phyloP scores from a whole-genome alignment of 2,329 filamentous ascomycete species.

The Aspergillus glaucus region DNA sequence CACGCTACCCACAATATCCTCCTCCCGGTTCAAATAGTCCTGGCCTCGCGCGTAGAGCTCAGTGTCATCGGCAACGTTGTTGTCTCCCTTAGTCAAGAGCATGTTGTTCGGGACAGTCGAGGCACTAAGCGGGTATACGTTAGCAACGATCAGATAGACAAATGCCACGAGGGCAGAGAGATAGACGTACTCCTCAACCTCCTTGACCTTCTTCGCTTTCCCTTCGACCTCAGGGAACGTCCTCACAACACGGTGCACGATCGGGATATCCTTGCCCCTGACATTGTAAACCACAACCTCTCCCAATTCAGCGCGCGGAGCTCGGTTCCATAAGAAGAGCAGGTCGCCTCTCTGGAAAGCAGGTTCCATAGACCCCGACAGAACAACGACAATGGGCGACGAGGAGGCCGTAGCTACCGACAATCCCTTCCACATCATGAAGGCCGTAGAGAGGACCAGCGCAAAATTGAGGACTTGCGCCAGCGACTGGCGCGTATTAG shows the following conservation, averaged over 20 bases:
- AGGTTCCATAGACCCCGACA: conserved; percentile 63
- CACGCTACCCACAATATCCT: conserved; percentile 90
- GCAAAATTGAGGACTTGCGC: conserved; percentile 84
- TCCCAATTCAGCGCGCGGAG: conserved; percentile 58
- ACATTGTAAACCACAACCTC: conserved; percentile 80
- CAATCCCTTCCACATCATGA: conserved; percentile 93
- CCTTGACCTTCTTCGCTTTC: conserved; percentile 30
- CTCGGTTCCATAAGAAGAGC: conserved; percentile 58
- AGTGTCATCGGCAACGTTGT: conserved; percentile 89
- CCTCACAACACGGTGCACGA: conserved; percentile 87
- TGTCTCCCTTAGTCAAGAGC: conserved; percentile 94
- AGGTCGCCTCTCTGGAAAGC: conserved; percentile 61
- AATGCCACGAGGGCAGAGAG: background rate
- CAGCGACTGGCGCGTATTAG: conserved; percentile 72
- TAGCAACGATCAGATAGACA: background rate
- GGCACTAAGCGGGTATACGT: background rate
- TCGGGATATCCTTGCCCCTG: conserved; percentile 89
- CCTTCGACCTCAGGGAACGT: conserved; percentile 47
- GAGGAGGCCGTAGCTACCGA: conserved; percentile 70
- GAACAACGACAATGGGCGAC: conserved; percentile 61
- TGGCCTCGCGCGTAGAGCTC: conserved; percentile 83
- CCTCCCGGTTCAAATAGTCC: conserved; percentile 70
- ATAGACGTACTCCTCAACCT: conserved; percentile 23
- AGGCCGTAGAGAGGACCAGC: conserved; percentile 81
- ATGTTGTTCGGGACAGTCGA: conserved; percentile 35